phyloP scores from a whole-genome alignment of 1,284 basidiomycete species.

The Fomitopsis palustris region DNA sequence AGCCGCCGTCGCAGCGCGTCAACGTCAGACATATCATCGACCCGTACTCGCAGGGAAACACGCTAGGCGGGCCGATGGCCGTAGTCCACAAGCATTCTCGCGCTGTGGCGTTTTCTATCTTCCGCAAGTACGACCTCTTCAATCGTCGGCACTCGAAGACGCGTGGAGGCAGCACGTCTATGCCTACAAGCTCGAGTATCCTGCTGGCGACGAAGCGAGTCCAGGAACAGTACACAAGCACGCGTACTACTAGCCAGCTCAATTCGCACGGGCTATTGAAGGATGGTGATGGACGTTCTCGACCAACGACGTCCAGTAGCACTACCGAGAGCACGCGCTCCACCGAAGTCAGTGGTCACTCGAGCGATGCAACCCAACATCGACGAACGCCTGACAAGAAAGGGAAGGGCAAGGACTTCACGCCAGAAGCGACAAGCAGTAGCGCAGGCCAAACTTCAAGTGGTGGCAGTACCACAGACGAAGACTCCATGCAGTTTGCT shows the following conservation, averaged over 20 bases:
- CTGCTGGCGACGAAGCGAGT: slow-evolving; percentile 68
- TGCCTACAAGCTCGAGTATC: slow-evolving; percentile 46
- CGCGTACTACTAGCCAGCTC: slow-evolving; percentile 67
- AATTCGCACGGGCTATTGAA: slow-evolving; percentile 64
- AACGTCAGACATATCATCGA: slow-evolving; percentile 55
- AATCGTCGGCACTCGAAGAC: slow-evolving; percentile 13
- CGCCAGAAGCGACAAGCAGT: slow-evolving; percentile 5
- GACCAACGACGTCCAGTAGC: slow-evolving; percentile 5
- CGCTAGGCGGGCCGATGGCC: slow-evolving; percentile 52
- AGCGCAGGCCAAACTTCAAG: slow-evolving; percentile 24
- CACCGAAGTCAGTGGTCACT: slow-evolving; percentile 10
- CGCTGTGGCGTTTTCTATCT: slow-evolving; percentile 71
- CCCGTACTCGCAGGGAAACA: slow-evolving; percentile 38
- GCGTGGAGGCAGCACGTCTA: slow-evolving; percentile 18
- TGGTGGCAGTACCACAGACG: slow-evolving; percentile 19
- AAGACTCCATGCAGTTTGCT: slow-evolving; percentile 22
- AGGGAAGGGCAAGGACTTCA: slow-evolving; percentile 13
- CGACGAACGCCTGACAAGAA: slow-evolving; percentile 10
- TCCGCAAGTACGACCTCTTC: slow-evolving; percentile 53
- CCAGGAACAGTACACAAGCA: slow-evolving; percentile 74
- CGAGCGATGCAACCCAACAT: slow-evolving; percentile 9
- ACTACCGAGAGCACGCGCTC: slow-evolving; percentile 1
- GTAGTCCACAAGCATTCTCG: slow-evolving; percentile 79
- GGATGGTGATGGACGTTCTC: slow-evolving; percentile 26
- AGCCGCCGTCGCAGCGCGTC: slow-evolving; percentile 64